Evolutionary conservation across 176 grass and related monocot genomes (phyloP).

Genomic region (Paspalum vaginatum): DNA sequence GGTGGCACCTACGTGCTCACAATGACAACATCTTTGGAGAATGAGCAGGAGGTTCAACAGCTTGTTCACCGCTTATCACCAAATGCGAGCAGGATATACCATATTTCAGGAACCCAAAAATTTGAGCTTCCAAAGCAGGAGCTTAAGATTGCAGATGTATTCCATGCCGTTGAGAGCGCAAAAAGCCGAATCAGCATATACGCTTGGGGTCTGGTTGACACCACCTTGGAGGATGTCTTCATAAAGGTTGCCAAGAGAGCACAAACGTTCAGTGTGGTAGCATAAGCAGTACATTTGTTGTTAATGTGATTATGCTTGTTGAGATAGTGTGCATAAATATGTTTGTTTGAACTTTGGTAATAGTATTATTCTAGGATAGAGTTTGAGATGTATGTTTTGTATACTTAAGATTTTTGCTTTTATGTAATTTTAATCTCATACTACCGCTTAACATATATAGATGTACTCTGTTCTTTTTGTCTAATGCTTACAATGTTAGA

Average conservation of each 20-base stretch:
- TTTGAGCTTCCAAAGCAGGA: slow-evolving; percentile 65
- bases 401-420: not conserved
- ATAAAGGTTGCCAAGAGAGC: slow-evolving; percentile 57
- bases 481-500: not conserved
- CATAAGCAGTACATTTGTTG: slow-evolving; percentile 2
- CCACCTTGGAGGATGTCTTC: slow-evolving; percentile 68
- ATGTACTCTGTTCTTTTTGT: not conserved
- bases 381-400: slow-evolving; percentile 24
- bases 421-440: not conserved
- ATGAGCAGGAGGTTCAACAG: slow-evolving; percentile 51
- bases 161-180: slow-evolving; percentile 52
- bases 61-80: slow-evolving; percentile 48
- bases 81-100: slow-evolving; percentile 57
- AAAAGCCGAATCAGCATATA: slow-evolving; percentile 42
- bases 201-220: slow-evolving; percentile 62
- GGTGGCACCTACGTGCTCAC: slow-evolving; percentile 60
- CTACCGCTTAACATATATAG: not conserved
- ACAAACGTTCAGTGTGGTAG: slow-evolving; percentile 34
- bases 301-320: not conserved
- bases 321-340: not conserved
- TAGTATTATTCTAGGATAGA: slow-evolving; percentile 1
- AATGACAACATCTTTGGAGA: slow-evolving; percentile 56
- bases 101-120: slow-evolving; percentile 67
- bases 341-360: not conserved
- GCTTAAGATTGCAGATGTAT: slow-evolving; percentile 53